Evolutionary conservation across 2,329 filamentous ascomycete species (phyloP).

Genomic region (Dothistroma septosporum): DNA sequence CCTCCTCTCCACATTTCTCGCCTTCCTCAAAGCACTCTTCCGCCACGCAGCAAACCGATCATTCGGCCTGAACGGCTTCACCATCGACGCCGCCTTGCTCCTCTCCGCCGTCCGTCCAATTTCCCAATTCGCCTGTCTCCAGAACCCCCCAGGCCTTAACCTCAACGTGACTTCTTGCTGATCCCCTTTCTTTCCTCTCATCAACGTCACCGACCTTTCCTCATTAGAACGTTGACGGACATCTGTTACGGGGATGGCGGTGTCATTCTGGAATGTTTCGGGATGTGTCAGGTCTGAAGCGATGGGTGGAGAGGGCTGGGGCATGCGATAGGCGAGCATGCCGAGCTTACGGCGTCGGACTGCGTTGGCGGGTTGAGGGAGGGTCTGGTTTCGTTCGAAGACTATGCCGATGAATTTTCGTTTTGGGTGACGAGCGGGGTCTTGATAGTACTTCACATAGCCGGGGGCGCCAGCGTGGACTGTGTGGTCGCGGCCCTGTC

Average conservation of each 20-base stretch:
- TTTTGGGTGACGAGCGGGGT: slow-evolving; percentile 75
- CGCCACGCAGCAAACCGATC: slow-evolving; percentile 64
- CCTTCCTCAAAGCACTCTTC: slow-evolving; percentile 51
- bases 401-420: slow-evolving; percentile 93
- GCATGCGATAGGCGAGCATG: slow-evolving; percentile 55
- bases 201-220: slow-evolving; percentile 21
- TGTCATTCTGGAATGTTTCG: slow-evolving; percentile 13
- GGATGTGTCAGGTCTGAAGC: slow-evolving; percentile 16
- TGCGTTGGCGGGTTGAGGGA: slow-evolving; percentile 72
- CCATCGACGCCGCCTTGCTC: slow-evolving; percentile 49
- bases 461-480: slow-evolving; percentile 81
- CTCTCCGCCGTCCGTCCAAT: slow-evolving; percentile 62
- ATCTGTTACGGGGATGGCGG: slow-evolving; percentile 19
- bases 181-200: slow-evolving; percentile 33
- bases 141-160: slow-evolving; percentile 58
- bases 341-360: slow-evolving; percentile 71
- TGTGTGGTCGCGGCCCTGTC: slow-evolving; percentile 80
- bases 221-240: slow-evolving; percentile 21
- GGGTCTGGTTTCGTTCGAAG: slow-evolving; percentile 72
- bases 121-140: slow-evolving; percentile 62
- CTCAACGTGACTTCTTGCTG: slow-evolving; percentile 35
- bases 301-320: slow-evolving; percentile 16
- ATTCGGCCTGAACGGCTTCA: slow-evolving; percentile 52
- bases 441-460: slow-evolving; percentile 95
- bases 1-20: slow-evolving; percentile 52